A percentile compares a stretch with the other conserved stretches of the same genome.
Conservation (phyloP, 257 asterid genomes). For the Eustoma russellianum region DNA sequence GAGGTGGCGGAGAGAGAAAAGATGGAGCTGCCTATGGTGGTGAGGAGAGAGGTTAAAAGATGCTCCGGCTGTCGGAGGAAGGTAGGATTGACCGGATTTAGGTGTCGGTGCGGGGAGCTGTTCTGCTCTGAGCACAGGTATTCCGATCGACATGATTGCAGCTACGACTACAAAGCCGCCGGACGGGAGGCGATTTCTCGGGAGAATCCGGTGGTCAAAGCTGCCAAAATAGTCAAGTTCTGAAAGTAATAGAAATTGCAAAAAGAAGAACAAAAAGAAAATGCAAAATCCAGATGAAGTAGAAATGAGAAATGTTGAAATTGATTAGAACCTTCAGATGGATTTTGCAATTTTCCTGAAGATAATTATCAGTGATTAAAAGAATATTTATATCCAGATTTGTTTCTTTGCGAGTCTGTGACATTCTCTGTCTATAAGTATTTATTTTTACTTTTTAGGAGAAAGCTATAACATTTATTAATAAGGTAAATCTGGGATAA, state of each 20-base stretch:
- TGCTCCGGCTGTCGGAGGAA: slow-evolving; percentile 87
- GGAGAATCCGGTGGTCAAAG: slow-evolving; percentile 92
- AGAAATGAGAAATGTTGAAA: no score
- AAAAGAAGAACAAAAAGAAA: background rate
- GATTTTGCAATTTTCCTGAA: no score
- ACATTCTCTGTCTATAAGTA: no score
- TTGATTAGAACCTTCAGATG: no score
- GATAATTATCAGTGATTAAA: no score
- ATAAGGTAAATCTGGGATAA: no score
- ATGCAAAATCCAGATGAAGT: no score
- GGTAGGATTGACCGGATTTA: slow-evolving; percentile 80
- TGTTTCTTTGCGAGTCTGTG: no score
- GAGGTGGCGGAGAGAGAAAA: slow-evolving; percentile 1
- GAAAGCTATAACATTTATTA: no score
- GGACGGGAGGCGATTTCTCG: slow-evolving; percentile 71
- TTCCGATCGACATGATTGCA: slow-evolving; percentile 87
- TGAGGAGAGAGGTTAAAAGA: slow-evolving; percentile 57
- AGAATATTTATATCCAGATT: no score
- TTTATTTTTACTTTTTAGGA: no score
- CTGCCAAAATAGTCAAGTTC: slow-evolving; percentile 34
- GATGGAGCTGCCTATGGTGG: slow-evolving; percentile 11
- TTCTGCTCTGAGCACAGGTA: slow-evolving; percentile 82
- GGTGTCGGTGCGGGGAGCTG: slow-evolving; percentile 82
- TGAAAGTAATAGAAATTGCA: background rate
- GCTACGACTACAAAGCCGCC: slow-evolving; percentile 70